Evolutionary conservation across 768 basidiomycete genomes (phyloP), one percentile per base, ranked within the genome.

Genomic region (Xerocomellus chrysenteron): DNA sequence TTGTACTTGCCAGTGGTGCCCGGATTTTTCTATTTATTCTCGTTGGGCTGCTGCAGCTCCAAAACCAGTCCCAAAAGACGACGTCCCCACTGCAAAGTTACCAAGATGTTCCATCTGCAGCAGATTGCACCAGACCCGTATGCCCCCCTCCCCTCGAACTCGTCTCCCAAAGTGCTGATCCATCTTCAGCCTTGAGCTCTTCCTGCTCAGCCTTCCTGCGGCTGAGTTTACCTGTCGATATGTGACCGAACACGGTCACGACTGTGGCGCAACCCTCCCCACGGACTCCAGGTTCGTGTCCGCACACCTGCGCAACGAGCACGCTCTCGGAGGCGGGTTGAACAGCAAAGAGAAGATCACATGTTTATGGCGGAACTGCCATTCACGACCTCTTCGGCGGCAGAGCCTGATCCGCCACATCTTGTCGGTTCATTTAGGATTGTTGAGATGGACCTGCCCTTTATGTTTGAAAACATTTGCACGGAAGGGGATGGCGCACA

Each of bases 381-480:
- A 24, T 32, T 50, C 39, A 2, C 42, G 39, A 1, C 49, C 57
- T 3, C 24, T 58, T 17, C 57, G 56, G 19, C 37, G 48, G 5
- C 54, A 28, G 6, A 50, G 45, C 26, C 11, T 51, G 21, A 13
- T 47, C 35, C 44, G 57, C 0, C 57, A 58, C 11, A 30, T 58
- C 4, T 26, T 58, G 13, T 50, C 57, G 1, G 21, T 47, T 4
- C 57, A 58, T 13, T 12, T 50, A 3, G 10, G 26, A 8, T 13
- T 58, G 11, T 30, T 58, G 26, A 51, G 14, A 40, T 58, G 57
- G 57, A 57, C 17, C 5, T 58, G 57, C 16, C 57, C 57, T 26
- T 26, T 19, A 6, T 58, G 57, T 12, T 36, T 12, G 2, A 50
- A 10, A 16, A 47, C 26, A 3, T 57, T 58, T 28, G 14, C 57